Conservation (phyloP, 2,329 filamentous ascomycete genomes). For the Setomelanomma holmii region DNA sequence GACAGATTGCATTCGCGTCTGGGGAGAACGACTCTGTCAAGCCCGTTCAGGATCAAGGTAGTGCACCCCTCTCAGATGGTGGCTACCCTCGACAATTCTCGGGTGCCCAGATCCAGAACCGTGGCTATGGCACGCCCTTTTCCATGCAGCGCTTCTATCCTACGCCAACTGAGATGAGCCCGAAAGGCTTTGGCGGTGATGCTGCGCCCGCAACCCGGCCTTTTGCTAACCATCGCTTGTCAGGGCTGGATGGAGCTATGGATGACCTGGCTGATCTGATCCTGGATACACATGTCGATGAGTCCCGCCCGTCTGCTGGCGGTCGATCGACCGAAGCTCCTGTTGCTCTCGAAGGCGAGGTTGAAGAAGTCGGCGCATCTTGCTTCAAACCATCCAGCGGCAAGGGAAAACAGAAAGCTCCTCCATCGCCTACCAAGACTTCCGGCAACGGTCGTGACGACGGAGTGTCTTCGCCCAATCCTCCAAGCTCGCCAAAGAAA, state of each 20-base stretch:
- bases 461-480: slow-evolving; percentile 32
- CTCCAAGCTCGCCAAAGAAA: slow-evolving; percentile 45
- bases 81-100: slow-evolving; percentile 26
- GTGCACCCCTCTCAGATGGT: slow-evolving; percentile 15
- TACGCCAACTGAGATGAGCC: slow-evolving; percentile 29
- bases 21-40: slow-evolving; percentile 19
- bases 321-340: slow-evolving; percentile 9
- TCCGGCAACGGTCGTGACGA: slow-evolving; percentile 17
- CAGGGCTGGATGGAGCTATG: slow-evolving; percentile 48
- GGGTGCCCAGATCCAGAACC: slow-evolving; percentile 35
- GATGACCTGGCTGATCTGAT: slow-evolving; percentile 46
- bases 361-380: slow-evolving; percentile 31
- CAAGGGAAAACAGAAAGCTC: slow-evolving; percentile 42
- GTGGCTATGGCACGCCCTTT: slow-evolving; percentile 25
- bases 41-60: slow-evolving; percentile 25
- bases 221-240: slow-evolving; percentile 35
- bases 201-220: slow-evolving; percentile 18
- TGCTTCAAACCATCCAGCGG: slow-evolving; percentile 40
- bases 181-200: slow-evolving; percentile 11
- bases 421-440: slow-evolving; percentile 32
- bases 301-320: slow-evolving; percentile 11
- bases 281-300: slow-evolving; percentile 22
- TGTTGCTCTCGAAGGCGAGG: slow-evolving; percentile 10
- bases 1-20: slow-evolving; percentile 10
- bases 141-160: slow-evolving; percentile 36